Conservation (phyloP, 2,329 filamentous ascomycete genomes). For the Magnaporthiopsis rhizophila region DNA sequence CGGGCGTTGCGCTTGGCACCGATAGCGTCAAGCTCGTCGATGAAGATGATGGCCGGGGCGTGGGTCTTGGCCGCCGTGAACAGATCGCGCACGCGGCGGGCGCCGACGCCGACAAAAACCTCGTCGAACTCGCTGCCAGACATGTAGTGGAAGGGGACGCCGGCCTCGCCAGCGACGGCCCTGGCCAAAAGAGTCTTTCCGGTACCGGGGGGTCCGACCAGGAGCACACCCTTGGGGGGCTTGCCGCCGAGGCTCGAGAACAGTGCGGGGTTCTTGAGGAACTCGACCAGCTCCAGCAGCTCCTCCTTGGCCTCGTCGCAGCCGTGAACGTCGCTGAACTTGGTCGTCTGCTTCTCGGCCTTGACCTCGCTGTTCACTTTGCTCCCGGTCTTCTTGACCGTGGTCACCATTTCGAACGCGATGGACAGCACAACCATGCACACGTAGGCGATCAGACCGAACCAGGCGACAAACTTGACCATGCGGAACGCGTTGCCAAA, state of each 20-base stretch:
- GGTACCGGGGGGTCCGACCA: conserved; percentile 92
- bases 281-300: conserved; percentile 92
- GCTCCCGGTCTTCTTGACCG: conserved; percentile 64
- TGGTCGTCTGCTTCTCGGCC: conserved; percentile 74
- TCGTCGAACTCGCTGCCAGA: conserved; percentile 98
- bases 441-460: conserved; percentile 71
- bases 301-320: conserved; percentile 99
- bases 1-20: conserved; percentile 88
- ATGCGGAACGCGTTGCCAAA: conserved; percentile 78
- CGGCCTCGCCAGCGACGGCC: conserved; percentile 92
- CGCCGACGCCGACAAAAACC: conserved; percentile 82
- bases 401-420: conserved; percentile 70
- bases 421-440: conserved; percentile 73
- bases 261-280: conserved; percentile 84
- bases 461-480: conserved; percentile 78
- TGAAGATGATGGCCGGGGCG: conserved; percentile 60
- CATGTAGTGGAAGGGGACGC: conserved; percentile 99
- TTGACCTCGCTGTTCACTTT: conserved; percentile 68
- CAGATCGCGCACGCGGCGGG: conserved; percentile 69
- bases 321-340: conserved; percentile 90
- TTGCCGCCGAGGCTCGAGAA: conserved; percentile 94
- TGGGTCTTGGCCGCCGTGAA: conserved; percentile 27
- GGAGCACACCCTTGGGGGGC: conserved; percentile 89
- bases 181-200: conserved; percentile 94
- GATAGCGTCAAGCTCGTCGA: conserved; percentile 87